Evolutionary conservation across 352 stramenopile species (phyloP).

Genomic region (Globisporangium sylvaticum): DNA sequence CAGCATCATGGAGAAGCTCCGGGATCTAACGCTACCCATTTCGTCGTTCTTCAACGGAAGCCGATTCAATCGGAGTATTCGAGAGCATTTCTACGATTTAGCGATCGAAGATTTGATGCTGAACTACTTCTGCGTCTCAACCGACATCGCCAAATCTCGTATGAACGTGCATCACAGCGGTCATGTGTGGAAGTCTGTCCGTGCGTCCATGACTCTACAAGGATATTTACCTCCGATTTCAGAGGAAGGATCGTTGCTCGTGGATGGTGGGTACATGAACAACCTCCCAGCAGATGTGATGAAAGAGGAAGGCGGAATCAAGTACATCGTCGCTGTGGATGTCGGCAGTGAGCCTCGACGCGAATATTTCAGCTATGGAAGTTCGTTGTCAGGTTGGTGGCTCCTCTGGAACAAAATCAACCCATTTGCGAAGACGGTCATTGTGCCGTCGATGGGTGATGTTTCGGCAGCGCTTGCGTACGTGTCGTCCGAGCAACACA

Average conservation of each 20-base stretch:
- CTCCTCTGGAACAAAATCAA: conserved; percentile 90
- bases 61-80: conserved; percentile 80
- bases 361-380: conserved; percentile 80
- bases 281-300: conserved; percentile 92
- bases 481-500: conserved; percentile 89
- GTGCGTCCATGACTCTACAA: conserved; percentile 90
- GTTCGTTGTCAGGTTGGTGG: conserved; percentile 86
- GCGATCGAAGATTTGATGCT: conserved; percentile 89
- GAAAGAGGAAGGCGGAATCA: conserved; percentile 84
- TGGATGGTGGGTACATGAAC: conserved; percentile 93
- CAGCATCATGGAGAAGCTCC: conserved; percentile 71
- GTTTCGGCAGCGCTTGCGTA: conserved; percentile 85
- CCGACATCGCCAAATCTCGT: conserved; percentile 87
- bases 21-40: conserved; percentile 86
- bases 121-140: conserved; percentile 92
- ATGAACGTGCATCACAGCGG: conserved; percentile 88
- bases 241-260: conserved; percentile 80
- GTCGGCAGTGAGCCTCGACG: conserved; percentile 78
- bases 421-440: conserved; percentile 83
- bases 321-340: conserved; percentile 89
- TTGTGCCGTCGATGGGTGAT: conserved; percentile 91
- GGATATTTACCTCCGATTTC: conserved; percentile 90
- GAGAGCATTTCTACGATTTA: conserved; percentile 67
- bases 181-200: conserved; percentile 87
- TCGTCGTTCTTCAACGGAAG: conserved; percentile 86